Base-by-base conservation (phyloP, 2,329 filamentous ascomycete species). In the Penicillium sp. region DNA sequence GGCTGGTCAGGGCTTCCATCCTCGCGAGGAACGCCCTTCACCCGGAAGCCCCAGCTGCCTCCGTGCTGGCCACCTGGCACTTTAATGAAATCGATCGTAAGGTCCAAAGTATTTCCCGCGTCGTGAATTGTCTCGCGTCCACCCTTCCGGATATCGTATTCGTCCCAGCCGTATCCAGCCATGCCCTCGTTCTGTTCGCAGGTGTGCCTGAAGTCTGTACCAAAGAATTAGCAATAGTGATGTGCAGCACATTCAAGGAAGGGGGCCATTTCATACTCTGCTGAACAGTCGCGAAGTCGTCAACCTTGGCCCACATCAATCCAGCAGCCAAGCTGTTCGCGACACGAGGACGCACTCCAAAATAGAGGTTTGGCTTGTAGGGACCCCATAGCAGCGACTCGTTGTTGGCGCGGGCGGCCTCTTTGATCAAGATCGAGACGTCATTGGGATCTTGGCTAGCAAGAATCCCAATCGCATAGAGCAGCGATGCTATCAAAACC, bases 101-200 rank as follows among this genome's bases (percentile, higher is more conserved):
- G 85, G 78, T 98, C 93, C 66, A 99, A 84, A 58, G 85, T 86
- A 78, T 99, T 99, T 51, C 86, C 89, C 55, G 88, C 88, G 75
- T 99, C 95, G 72, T 96, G 92, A 60, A 99, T 94, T 0, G 90
- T 90, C 77, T 99, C 92, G 22, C 90, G 83, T 57, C 95, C 95
- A 63, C 95, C 95, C 58, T 84, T 89, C 59, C 95, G 85, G 22
- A 92, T 88, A 77, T 99, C 95, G 75, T 96, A 99, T 74, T 96
- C 91, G 70, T 98, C 93, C 95, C 95, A 99, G 63, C 95, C 95
- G 75, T 99, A 99, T 57, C 94, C 94, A 50, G 87, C 90, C 84
- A 99, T 96, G 65, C 90, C 90, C 74, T 96, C 92, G 75, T 95
- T 86, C 75, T 99, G 95, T 76, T 98, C 95, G 78, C 95, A 99